Percentiles rank a stretch among this genome's conserved stretches.
Evolutionary conservation across 257 asterid genomes (phyloP).

Genomic region (Nicotiana undulata): DNA sequence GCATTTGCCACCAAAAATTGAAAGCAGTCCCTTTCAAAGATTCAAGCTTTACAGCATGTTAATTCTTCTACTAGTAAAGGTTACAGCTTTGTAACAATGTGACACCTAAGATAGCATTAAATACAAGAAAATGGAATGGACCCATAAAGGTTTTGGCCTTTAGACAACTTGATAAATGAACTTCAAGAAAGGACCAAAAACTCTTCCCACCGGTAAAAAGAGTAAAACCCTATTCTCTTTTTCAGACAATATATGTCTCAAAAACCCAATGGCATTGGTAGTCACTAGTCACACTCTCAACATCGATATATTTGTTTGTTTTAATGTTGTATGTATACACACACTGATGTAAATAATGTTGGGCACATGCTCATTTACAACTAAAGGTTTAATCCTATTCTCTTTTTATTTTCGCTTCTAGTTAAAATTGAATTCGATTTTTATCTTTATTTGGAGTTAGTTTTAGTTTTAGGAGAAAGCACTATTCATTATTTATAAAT

Average conservation of each 20-base stretch:
- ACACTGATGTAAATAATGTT: no score
- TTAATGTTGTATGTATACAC: no score
- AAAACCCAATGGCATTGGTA: not conserved
- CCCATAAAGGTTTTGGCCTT: not conserved
- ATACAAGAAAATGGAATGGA: not conserved
- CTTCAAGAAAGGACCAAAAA: not conserved
- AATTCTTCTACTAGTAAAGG: not conserved
- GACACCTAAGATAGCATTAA: constrained; percentile 7
- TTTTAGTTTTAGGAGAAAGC: no score
- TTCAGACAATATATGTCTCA: not conserved
- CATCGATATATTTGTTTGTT: not conserved
- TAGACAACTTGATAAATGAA: not conserved
- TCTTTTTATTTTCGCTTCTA: no score
- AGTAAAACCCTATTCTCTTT: not conserved
- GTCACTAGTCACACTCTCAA: no score
- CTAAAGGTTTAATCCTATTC: no score
- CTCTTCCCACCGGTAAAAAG: not conserved
- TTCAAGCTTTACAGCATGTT: constrained; percentile 1
- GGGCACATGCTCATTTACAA: no score
- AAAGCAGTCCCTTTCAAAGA: constrained; percentile 5
- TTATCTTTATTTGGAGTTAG: no score
- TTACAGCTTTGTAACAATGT: no score
- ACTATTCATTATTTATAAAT: no score
- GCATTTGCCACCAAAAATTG: constrained; percentile 21
- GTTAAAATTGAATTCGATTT: no score